These are phyloP conservation scores for Boletus sp. DNA, from an alignment of 768 basidiomycete genomes.

Conservation along the genomic window DNA sequence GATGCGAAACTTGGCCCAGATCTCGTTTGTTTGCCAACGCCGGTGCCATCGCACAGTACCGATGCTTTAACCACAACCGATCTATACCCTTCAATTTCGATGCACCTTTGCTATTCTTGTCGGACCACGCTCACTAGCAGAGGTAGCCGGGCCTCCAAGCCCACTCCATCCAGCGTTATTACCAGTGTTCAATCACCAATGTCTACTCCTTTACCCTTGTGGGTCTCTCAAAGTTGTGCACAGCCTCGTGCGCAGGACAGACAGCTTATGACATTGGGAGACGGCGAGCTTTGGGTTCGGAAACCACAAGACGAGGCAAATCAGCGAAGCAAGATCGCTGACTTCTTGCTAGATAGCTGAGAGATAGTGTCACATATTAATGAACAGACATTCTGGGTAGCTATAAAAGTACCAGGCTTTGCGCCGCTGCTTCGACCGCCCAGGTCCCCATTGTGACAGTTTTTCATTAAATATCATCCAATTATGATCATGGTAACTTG, in stretches of 20 bases:
- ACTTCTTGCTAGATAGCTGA: conserved; percentile 38
- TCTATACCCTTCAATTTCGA: conserved; percentile 33
- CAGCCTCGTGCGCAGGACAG: conserved; percentile 1
- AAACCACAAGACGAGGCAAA: conserved; percentile 32
- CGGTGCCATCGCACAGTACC: background rate
- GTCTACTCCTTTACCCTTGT: conserved; percentile 28
- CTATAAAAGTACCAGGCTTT: background rate
- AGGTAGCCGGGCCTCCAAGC: conserved; percentile 42
- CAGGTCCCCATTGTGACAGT: background rate
- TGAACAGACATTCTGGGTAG: background rate
- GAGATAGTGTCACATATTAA: background rate
- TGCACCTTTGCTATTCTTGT: conserved; percentile 61
- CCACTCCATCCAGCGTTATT: conserved; percentile 1
- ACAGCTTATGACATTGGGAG: background rate
- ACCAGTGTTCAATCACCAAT: conserved; percentile 8
- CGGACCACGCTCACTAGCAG: conserved; percentile 59
- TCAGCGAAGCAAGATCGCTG: conserved; percentile 39
- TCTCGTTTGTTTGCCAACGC: conserved; percentile 6
- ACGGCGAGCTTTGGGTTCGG: conserved; percentile 33
- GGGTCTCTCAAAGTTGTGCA: conserved; percentile 29
- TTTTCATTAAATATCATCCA: background rate
- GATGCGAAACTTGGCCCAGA: conserved; percentile 19
- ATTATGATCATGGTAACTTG: conserved; percentile 2
- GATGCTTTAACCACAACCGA: background rate
- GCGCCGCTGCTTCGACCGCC: background rate